phyloP scores from a whole-genome alignment of 768 basidiomycete species.

The Pholiota molesta region DNA sequence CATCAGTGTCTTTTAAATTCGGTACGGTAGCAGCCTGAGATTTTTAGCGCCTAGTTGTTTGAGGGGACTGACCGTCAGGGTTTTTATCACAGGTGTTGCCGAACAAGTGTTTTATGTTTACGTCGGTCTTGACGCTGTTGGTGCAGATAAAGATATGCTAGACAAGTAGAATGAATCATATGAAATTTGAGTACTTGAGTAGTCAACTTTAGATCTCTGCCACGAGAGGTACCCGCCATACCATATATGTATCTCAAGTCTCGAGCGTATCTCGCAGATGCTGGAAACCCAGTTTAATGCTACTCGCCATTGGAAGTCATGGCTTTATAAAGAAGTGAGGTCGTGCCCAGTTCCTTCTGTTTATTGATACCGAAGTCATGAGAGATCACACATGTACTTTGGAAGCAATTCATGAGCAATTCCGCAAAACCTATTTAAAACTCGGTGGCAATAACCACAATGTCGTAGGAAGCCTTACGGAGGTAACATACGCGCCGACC shows the following conservation, averaged over 20 bases:
- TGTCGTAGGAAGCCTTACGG: slow-evolving; percentile 5
- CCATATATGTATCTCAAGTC: too few relatives aligned
- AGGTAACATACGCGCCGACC: slow-evolving; percentile 12
- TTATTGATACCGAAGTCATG: slow-evolving; percentile 1
- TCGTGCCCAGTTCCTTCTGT: background rate
- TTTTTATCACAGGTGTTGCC: too few relatives aligned
- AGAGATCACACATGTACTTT: background rate
- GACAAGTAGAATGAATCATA: too few relatives aligned
- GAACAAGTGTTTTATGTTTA: background rate
- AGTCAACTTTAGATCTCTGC: too few relatives aligned
- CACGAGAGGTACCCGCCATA: too few relatives aligned
- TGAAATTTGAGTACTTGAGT: too few relatives aligned
- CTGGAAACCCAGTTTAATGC: too few relatives aligned
- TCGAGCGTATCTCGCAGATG: too few relatives aligned
- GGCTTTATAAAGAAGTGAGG: too few relatives aligned
- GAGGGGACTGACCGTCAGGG: background rate
- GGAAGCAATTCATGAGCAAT: too few relatives aligned
- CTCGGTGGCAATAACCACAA: slow-evolving; percentile 3
- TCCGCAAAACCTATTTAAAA: background rate
- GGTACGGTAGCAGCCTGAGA: background rate
- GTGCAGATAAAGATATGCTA: background rate
- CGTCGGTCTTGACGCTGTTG: background rate
- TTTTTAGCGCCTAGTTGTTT: background rate
- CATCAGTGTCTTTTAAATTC: background rate
- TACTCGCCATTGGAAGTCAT: too few relatives aligned